Percentiles rank a stretch among this genome's conserved stretches.
Conservation (phyloP, 257 asterid species). For the Datura wrightii region DNA sequence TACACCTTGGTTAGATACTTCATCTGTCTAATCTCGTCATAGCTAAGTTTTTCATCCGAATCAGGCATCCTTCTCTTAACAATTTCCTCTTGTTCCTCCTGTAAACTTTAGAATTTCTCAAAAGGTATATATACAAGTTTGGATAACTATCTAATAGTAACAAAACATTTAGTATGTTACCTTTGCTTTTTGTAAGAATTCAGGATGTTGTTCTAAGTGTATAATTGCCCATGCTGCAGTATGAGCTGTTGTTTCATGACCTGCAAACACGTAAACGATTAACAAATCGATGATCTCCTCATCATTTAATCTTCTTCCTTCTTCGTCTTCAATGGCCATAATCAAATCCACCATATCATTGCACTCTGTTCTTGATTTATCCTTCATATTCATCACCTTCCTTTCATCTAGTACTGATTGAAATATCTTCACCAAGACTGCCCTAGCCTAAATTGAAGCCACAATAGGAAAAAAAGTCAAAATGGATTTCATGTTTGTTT, state of each 20-base stretch:
- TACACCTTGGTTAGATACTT: not conserved
- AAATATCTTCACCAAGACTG: not conserved
- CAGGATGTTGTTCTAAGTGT: constrained; percentile 26
- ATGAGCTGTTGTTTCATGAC: constrained; percentile 29
- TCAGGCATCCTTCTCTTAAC: not conserved
- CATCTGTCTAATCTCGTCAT: constrained; percentile 9
- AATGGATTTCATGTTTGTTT: too few relatives aligned
- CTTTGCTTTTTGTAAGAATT: constrained; percentile 30
- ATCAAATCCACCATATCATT: constrained; percentile 24
- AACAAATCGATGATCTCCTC: constrained; percentile 32
- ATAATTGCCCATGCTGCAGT: constrained; percentile 29
- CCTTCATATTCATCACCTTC: not conserved
- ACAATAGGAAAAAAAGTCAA: too few relatives aligned
- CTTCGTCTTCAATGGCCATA: constrained; percentile 18
- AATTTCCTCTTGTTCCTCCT: constrained; percentile 25
- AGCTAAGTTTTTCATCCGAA: not conserved
- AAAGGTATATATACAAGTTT: not conserved
- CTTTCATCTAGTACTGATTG: constrained; percentile 28
- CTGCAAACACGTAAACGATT: constrained; percentile 24
- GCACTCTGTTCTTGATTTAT: constrained; percentile 8
- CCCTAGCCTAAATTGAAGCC: constrained; percentile 27
- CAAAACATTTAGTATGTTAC: not conserved
- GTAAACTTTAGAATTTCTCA: not conserved
- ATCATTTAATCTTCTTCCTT: constrained; percentile 15
- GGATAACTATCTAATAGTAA: not conserved